Evolutionary conservation across 2,329 filamentous ascomycete genomes (phyloP), one percentile per base, ranked within the genome.

Genomic region (Verticillium zaregamsianum): DNA sequence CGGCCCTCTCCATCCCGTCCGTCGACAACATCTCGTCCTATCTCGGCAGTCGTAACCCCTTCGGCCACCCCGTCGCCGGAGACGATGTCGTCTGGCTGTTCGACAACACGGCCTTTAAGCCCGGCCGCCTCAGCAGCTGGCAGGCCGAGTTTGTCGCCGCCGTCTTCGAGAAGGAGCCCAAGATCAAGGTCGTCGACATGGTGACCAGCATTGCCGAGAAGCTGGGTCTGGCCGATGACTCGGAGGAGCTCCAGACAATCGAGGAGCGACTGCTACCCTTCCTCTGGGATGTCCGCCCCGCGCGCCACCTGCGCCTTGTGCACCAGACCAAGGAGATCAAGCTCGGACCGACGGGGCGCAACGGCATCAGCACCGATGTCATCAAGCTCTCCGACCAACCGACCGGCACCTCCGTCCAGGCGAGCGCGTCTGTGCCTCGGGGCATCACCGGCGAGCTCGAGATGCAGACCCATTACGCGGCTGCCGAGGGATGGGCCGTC

Each of bases 31-130:
- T 84, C 56, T 71, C 87, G 31, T 82, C 81, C 2, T 80, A 81
- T 60, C 73, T 88, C 1, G 80, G 82, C 25, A 72, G 74, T 57
- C 72, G 72, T 61, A 89, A 87, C 69, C 88, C 89, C 1, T 77
- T 88, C 14, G 80, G 84, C 1, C 82, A 82, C 55, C 77, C 81
- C 37, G 84, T 92, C 56, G 83, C 86, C 60, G 79, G 81, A 17
- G 77, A 85, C 45, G 90, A 97, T 72, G 86, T 85, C 15, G 87
- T 97, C 49, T 97, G 94, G 94, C 79, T 97, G 8, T 80, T 97
- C 57, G 93, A 98, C 78, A 97, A 95, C 70, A 94, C 91, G 3
- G 93, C 93, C 5, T 94, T 90, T 72, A 85, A 86, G 63, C 76
- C 79, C 55, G 70, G 76, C 20, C 69, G 73, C 62, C 74, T 76